phyloP scores from a whole-genome alignment of 2,329 filamentous ascomycete species.

The Annulohypoxylon truncatum region DNA sequence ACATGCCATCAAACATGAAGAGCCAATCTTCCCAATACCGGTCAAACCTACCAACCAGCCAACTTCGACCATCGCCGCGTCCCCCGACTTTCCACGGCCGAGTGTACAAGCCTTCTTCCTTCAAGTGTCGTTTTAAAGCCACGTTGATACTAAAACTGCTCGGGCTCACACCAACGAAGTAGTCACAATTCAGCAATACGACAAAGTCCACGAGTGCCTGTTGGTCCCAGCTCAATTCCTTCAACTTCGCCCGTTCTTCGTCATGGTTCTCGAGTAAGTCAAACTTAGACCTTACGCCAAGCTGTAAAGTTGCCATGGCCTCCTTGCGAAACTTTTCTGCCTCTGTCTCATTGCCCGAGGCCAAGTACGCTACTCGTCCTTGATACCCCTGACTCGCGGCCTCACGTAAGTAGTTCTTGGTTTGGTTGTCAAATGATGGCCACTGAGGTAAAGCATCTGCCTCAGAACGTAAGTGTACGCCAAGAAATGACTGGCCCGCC shows the following conservation, averaged over 20 bases:
- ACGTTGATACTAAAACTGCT: conserved; percentile 62
- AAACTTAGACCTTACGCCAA: conserved; percentile 54
- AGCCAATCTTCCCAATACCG: conserved; percentile 61
- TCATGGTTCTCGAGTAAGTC: conserved; percentile 48
- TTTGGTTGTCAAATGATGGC: conserved; percentile 58
- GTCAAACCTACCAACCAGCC: conserved; percentile 56
- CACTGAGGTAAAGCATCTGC: conserved; percentile 57
- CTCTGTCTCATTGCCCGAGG: conserved; percentile 58
- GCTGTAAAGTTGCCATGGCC: conserved; percentile 44
- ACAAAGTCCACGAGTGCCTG: conserved; percentile 57
- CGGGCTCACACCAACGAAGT: conserved; percentile 59
- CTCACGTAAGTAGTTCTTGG: conserved; percentile 52
- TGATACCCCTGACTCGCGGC: conserved; percentile 49
- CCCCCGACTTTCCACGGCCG: conserved; percentile 56
- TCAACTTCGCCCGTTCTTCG: conserved; percentile 44
- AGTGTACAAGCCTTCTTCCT: conserved; percentile 52
- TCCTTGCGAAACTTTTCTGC: conserved; percentile 50
- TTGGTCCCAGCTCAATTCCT: conserved; percentile 56
- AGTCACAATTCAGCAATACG: conserved; percentile 53
- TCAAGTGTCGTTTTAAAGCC: conserved; percentile 58
- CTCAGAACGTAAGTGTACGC: conserved; percentile 60
- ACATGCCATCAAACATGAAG: conserved; percentile 60
- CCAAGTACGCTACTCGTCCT: conserved; percentile 55
- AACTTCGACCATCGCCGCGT: conserved; percentile 55
- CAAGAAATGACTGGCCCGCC: conserved; percentile 47